Conservation (phyloP, 768 basidiomycete species). For the Boletales sp. region DNA sequence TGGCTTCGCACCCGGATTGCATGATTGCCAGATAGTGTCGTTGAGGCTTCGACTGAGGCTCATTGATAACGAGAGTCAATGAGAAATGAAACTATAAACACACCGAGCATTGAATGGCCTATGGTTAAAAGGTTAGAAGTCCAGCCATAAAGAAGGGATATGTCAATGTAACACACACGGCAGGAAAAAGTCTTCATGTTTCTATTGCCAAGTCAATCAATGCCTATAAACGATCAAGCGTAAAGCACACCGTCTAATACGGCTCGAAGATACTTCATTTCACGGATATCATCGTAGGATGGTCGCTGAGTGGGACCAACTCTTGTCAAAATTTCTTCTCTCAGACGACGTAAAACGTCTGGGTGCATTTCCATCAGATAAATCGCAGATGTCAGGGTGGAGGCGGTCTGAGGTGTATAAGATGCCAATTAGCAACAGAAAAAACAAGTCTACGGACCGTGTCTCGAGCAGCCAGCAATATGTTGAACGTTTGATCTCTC, state of each 20-base stretch:
- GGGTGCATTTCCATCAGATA: constrained; percentile 49
- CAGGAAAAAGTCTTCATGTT: constrained; percentile 32
- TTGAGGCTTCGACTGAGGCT: constrained; percentile 16
- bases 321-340: constrained; percentile 39
- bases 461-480: constrained; percentile 44
- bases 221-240: too few species aligned
- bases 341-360: constrained; percentile 35
- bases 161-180: constrained; percentile 14
- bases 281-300: constrained; percentile 39
- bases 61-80: neutral
- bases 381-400: constrained; percentile 39
- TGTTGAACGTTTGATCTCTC: constrained; percentile 41
- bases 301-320: constrained; percentile 36
- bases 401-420: constrained; percentile 36
- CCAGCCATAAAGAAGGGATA: too few species aligned
- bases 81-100: neutral
- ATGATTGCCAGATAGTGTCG: constrained; percentile 25
- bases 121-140: neutral
- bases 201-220: constrained; percentile 15
- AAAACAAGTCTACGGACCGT: constrained; percentile 27
- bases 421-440: neutral
- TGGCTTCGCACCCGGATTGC: constrained; percentile 21
- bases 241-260: too few species aligned
- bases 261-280: constrained; percentile 43
- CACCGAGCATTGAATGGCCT: constrained; percentile 36